phyloP scores from a whole-genome alignment of 2,329 filamentous ascomycete species.

The Aspergillus novoparasiticus region DNA sequence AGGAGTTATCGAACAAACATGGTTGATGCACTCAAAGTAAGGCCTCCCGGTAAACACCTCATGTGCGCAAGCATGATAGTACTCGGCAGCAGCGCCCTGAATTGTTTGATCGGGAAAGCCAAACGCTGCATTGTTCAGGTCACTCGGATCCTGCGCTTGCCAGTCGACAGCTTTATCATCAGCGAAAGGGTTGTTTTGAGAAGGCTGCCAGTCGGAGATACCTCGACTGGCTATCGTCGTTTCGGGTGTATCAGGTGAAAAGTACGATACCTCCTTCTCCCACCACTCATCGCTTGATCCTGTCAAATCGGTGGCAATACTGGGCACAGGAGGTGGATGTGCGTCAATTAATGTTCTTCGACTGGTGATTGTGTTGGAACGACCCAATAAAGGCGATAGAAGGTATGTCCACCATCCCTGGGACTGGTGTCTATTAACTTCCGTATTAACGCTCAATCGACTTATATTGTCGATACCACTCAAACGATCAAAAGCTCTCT shows the following conservation, averaged over 20 bases:
- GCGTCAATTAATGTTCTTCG: conserved; percentile 29
- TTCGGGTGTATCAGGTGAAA: conserved; percentile 35
- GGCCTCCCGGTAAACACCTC: conserved; percentile 44
- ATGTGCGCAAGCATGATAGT: conserved; percentile 49
- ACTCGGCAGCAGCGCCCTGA: conserved; percentile 43
- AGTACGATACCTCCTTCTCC: conserved; percentile 32
- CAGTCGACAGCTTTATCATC: conserved; percentile 16
- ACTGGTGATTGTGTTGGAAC: conserved; percentile 37
- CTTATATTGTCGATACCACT: conserved; percentile 17
- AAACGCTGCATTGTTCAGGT: conserved; percentile 21
- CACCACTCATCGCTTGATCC: conserved; percentile 31
- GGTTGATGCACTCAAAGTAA: conserved; percentile 49
- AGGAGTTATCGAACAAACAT: conserved; percentile 43
- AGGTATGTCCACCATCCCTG: conserved; percentile 55
- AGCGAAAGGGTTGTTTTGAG: conserved; percentile 18
- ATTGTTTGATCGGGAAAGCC: conserved; percentile 30
- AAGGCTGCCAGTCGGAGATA: conserved; percentile 23
- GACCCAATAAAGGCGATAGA: conserved; percentile 47
- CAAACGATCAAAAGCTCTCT: conserved; percentile 32
- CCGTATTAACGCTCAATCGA: conserved; percentile 38
- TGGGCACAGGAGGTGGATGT: conserved; percentile 30
- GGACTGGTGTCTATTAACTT: conserved; percentile 43
- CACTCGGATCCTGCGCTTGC: not conserved
- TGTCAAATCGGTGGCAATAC: conserved; percentile 20
- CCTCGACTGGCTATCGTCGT: conserved; percentile 18